Conservation (phyloP, 2,329 filamentous ascomycete genomes). For the Clarireedia paspali region DNA sequence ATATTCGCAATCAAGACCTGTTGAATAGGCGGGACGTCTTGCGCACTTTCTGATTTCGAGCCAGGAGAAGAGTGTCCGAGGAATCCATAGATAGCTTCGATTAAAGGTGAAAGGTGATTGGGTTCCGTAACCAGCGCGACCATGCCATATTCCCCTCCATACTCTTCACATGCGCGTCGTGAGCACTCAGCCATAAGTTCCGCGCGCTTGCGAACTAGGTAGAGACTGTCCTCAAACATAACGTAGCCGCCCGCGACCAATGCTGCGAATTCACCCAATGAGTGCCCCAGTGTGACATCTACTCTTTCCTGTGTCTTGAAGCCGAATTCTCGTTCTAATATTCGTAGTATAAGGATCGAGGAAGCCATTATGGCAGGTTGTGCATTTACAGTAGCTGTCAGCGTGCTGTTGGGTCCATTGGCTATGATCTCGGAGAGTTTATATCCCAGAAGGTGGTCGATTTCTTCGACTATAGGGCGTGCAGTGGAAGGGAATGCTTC, state of each 20-base stretch:
- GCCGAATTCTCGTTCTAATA: constrained; percentile 77
- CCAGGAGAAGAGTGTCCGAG: constrained; percentile 61
- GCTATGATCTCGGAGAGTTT: constrained; percentile 73
- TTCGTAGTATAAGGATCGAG: constrained; percentile 78
- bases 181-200: constrained; percentile 79
- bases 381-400: constrained; percentile 79
- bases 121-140: constrained; percentile 85
- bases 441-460: constrained; percentile 68
- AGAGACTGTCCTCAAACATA: constrained; percentile 67
- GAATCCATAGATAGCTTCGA: constrained; percentile 72
- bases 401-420: constrained; percentile 65
- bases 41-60: constrained; percentile 58
- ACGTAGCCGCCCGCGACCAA: constrained; percentile 80
- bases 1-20: constrained; percentile 89
- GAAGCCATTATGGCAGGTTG: constrained; percentile 97
- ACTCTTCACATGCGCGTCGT: constrained; percentile 51
- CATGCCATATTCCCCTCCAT: constrained; percentile 87
- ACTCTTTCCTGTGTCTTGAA: constrained; percentile 65
- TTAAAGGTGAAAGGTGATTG: constrained; percentile 60
- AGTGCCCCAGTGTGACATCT: constrained; percentile 83
- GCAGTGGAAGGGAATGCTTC: constrained; percentile 76
- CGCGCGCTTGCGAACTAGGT: constrained; percentile 68
- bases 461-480: constrained; percentile 71
- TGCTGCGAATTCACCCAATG: constrained; percentile 86
- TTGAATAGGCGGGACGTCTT: constrained; percentile 67